A percentile compares a stretch with the other conserved stretches of the same genome.
Evolutionary conservation across 2,329 filamentous ascomycete genomes (phyloP).

Genomic region (Canariomyces notabilis): DNA sequence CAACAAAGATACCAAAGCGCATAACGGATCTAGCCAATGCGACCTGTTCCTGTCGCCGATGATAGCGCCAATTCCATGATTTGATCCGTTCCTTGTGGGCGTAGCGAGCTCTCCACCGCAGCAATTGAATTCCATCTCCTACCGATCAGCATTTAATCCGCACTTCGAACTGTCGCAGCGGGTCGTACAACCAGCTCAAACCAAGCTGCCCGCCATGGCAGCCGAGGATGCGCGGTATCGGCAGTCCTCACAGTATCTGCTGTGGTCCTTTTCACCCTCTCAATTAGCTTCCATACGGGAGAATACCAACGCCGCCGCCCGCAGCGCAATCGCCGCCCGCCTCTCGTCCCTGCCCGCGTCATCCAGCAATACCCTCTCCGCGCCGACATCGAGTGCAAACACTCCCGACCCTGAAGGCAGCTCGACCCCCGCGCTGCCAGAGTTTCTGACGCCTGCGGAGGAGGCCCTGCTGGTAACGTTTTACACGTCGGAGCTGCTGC

Average conservation of each 20-base stretch:
- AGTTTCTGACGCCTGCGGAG: conserved; percentile 77
- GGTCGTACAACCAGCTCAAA: no score
- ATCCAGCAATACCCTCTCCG: conserved; percentile 23
- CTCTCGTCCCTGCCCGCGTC: conserved; percentile 49
- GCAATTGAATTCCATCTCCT: no score
- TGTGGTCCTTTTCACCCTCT: conserved; percentile 84
- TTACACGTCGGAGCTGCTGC: conserved; percentile 59
- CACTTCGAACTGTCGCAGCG: no score
- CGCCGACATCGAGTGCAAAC: conserved; percentile 28
- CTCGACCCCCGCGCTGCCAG: conserved; percentile 49
- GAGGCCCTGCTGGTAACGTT: conserved; percentile 77
- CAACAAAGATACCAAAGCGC: no score
- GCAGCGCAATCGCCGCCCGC: conserved; percentile 52
- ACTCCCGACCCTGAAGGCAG: conserved; percentile 33
- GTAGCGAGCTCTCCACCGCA: no score
- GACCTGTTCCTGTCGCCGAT: no score
- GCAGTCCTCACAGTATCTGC: conserved; percentile 79
- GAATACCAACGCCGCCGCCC: conserved; percentile 74
- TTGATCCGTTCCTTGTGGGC: no score
- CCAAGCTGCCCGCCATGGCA: conserved; percentile 45
- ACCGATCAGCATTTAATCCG: no score
- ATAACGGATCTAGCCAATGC: no score
- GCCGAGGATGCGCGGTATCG: conserved; percentile 90
- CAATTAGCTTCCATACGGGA: conserved; percentile 66
- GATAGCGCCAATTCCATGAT: no score